phyloP scores from a whole-genome alignment of 768 basidiomycete species.

The Psilocybe subaeruginosa region DNA sequence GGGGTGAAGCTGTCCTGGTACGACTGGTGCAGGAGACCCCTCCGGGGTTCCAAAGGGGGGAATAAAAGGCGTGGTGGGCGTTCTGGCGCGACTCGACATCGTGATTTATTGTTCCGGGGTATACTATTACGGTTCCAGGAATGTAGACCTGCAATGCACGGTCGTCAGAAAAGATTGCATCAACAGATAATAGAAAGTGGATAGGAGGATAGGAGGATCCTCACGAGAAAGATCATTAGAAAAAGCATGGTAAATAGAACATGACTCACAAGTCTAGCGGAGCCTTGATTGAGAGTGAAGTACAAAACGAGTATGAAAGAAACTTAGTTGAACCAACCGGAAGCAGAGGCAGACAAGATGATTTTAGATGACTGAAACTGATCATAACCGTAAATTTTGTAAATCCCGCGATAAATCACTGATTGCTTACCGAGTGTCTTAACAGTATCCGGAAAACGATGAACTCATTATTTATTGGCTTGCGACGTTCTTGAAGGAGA shows the following conservation, averaged over 20 bases:
- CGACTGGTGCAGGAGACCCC: constrained; percentile 30
- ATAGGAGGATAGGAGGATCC: not conserved
- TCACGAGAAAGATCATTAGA: not conserved
- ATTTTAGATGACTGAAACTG: not conserved
- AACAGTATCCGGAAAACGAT: not conserved
- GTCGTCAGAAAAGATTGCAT: not conserved
- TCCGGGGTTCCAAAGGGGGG: constrained; percentile 44
- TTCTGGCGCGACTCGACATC: constrained; percentile 13
- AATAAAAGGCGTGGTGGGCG: constrained; percentile 36
- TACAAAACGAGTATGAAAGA: not conserved
- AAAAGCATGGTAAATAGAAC: not conserved
- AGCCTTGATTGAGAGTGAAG: not conserved
- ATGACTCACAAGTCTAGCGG: constrained; percentile 12
- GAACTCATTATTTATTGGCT: not conserved
- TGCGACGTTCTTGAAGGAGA: constrained; percentile 1
- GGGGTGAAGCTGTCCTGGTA: constrained; percentile 12
- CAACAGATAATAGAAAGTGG: not conserved
- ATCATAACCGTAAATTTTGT: not conserved
- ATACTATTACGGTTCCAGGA: constrained; percentile 5
- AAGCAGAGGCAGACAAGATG: not conserved
- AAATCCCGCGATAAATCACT: not conserved
- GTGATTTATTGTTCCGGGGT: constrained; percentile 6
- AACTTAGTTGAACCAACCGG: not conserved
- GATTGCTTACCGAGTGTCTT: not conserved
- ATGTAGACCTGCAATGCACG: not conserved